A percentile compares a stretch with the other conserved stretches of the same genome.
Conservation (phyloP, 2,329 filamentous ascomycete species). For the Aspergillus alliaceus region DNA sequence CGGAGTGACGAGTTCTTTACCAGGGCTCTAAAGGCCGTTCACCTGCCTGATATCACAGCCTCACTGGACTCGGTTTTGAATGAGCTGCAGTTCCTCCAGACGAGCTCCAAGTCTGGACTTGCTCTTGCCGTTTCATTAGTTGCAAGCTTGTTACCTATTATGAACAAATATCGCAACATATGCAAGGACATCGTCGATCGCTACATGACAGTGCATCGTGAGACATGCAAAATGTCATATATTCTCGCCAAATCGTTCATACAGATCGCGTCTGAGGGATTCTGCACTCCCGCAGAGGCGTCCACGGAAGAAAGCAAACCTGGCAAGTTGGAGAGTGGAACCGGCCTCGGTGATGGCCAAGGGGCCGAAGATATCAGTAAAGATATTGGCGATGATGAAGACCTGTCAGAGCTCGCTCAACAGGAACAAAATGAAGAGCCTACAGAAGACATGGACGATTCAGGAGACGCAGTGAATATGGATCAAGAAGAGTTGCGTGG, state of each 20-base stretch:
- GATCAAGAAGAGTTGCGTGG: conserved; percentile 90
- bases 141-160: conserved; percentile 65
- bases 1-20: conserved; percentile 55
- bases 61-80: conserved; percentile 48
- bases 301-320: conserved; percentile 67
- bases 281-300: conserved; percentile 86
- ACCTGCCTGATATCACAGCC: conserved; percentile 55
- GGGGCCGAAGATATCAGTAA: conserved; percentile 98
- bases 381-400: conserved; percentile 90
- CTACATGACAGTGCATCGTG: conserved; percentile 65
- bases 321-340: conserved; percentile 85
- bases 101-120: conserved; percentile 44
- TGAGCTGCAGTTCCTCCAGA: conserved; percentile 47
- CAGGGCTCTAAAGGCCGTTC: conserved; percentile 59
- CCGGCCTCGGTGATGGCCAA: conserved; percentile 90
- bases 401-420: conserved; percentile 86
- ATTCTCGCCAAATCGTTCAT: conserved; percentile 75
- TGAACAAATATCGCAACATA: conserved; percentile 69
- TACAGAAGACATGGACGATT: conserved; percentile 45
- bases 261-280: conserved; percentile 78
- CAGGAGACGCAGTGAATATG: conserved; percentile 52
- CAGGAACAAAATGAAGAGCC: conserved; percentile 67
- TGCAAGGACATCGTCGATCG: conserved; percentile 59
- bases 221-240: conserved; percentile 72
- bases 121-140: conserved; percentile 58